Evolutionary conservation across 2,329 filamentous ascomycete species (phyloP), one percentile per base, ranked within the genome.

Genomic region (Trichoderma gracile): DNA sequence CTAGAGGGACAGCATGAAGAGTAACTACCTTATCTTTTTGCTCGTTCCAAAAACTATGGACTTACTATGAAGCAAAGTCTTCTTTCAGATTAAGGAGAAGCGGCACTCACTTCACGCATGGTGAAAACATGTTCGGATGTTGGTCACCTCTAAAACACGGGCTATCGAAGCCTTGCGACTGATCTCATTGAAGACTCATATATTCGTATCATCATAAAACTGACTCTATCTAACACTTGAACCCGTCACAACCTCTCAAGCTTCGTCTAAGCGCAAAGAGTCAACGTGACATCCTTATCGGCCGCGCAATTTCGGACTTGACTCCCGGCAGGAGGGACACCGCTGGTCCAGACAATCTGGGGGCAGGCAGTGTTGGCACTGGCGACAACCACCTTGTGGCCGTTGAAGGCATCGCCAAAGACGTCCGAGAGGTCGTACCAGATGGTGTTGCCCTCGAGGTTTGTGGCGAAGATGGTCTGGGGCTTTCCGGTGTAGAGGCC

Each of bases 341-440:
- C 78, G 3, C 70, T 66, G 0, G 66, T 52, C 77, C 77, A 80
- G 9, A 72, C 69, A 43, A 80, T 79, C 4, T 67, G 58, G 1
- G 73, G 72, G 70, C 78, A 80, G 2, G 65, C 68, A 5, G 63
- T 42, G 43, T 75, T 67, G 42, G 68, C 68, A 65, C 74, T 76
- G 12, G 68, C 68, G 12, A 73, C 70, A 5, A 69, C 70, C 9
- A 79, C 23, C 70, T 74, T 76, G 53, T 70, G 65, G 8, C 76
- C 76, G 14, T 54, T 60, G 25, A 80, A 78, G 5, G 73, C 68
- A 61, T 78, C 73, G n/a, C 78, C 78, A 54, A 79, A 79, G 17
- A 78, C 74, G 65, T 74, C 72, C 69, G 71, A 75, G 25, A 80
- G 69, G 65, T 79, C 78, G 64, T 79, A 79, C 74, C 74, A 80